Base-by-base conservation (phyloP, 108 stramenopile genomes). In the Craspedostauros australis region DNA sequence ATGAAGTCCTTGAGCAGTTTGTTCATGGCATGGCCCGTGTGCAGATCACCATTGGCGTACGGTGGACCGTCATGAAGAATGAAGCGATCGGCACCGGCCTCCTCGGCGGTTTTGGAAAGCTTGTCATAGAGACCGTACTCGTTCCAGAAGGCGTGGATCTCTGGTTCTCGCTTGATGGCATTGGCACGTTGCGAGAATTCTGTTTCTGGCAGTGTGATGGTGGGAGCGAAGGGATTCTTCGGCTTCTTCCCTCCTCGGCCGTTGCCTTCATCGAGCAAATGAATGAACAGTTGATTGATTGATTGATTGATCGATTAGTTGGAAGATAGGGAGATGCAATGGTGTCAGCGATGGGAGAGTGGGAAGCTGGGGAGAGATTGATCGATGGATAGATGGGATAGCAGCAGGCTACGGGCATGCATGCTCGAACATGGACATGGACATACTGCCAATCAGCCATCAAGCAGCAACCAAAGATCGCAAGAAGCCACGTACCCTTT, bases 21-120 rank as follows among this genome's bases (percentile, higher is more conserved):
- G 77, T 99, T 99, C 30, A 99, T 62, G n/a, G 97, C 94, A 66
- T 99, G 98, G 16, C 98, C 98, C 46, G 94, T 95, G 73, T 99
- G 98, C 31, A 98, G 73, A 58, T 93, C 91, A 21, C 98, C 98
- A 75, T 99, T 99, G 26, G 98, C 98, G 74, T 99, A 99, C 3
- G 98, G 98, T 5, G 98, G 98, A 0, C 98, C 98, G 68, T 99
- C 98, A 73, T 99, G 98, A 31, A 99, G 73, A n/a, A 93, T 77
- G 60, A 90, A 99, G 18, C 88, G 74, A 16, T 64, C 62, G 5
- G 70, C 73, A 32, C 59, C 32, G 8, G 66, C 52, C 32, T 67
- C 33, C n/a, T 57, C 60, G 22, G 83, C 80, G 41, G 34, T 56
- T 4, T 71, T 63, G 2, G 84, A 79, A 15, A 96, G 73, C 63